Evolutionary conservation across 75 land plant species (phyloP), one percentile per base, ranked within the genome.

Genomic region (Gnetum montanum): DNA sequence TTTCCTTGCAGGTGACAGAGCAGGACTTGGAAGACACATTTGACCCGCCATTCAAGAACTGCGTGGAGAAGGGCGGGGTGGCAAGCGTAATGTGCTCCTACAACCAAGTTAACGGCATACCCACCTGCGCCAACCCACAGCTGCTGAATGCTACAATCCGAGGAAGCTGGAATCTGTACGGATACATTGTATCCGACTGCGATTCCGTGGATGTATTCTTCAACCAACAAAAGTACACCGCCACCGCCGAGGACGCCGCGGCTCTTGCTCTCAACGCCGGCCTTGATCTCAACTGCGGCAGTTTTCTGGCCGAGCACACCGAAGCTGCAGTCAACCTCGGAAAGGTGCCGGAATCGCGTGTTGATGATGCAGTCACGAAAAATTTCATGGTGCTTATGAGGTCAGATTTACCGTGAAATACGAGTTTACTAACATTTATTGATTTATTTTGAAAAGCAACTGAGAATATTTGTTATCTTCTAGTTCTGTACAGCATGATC

Each of bases 111-210:
- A 90, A 95, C 48, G 99, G 99, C 1, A 49, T 90, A 13, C 99
- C 99, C 44, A 86, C 83, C 52, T 95, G 99, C 28, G 88, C 91
- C 23, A 86, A 95, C 48, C 72, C 72, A 3, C 55, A 69, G 28
- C 74, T 95, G 5, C 97, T 95, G 26, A 51, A 45, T 8, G 63
- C 31, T 7, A 81, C 75, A 28, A 61, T 90, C 8, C 65, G 99
- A 4, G 62, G 67, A 4, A 47, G 63, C 4, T 95, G 99, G 99
- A 58, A 67, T 0, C 77, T 95, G 28, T 58, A 86, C 49, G 99
- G 99, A 88, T 95, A 90, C 54, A 83, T 95, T n/a, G 88, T 77
- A 18, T 90, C 99, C 0, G 99, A 95, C 61, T 95, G 99, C 55
- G 99, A 95, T 58, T 90, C 99, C 0, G 92, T 95, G 1, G 84